These are phyloP conservation scores for Ophiostoma angusticollis DNA, from an alignment of 2,329 filamentous ascomycete genomes.

Conservation along the genomic window DNA sequence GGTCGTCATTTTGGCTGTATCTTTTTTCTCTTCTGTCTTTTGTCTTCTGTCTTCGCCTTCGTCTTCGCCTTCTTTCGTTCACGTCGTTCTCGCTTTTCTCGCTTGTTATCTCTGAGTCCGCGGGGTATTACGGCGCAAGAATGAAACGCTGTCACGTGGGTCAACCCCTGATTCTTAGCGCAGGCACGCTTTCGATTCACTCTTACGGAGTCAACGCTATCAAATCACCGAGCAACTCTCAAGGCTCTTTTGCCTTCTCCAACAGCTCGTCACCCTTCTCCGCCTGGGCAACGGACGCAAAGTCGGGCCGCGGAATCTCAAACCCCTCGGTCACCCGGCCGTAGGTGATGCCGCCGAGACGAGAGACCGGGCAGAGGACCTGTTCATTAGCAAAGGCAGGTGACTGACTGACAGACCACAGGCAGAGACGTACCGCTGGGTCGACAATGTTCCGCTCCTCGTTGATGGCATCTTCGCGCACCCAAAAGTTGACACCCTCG, in stretches of 20 bases:
- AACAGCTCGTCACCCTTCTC: constrained; percentile 19
- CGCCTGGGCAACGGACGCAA: constrained; percentile 29
- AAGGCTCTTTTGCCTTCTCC: constrained; percentile 6
- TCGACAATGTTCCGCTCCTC: constrained; percentile 63
- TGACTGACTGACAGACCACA: not conserved
- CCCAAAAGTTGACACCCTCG: constrained; percentile 82
- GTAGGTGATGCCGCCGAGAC: constrained; percentile 81
- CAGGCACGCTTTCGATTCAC: no score
- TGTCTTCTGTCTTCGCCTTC: not conserved
- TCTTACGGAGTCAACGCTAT: no score
- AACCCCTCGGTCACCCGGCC: constrained; percentile 54
- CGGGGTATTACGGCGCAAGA: no score
- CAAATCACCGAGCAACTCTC: no score
- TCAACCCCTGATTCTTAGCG: no score
- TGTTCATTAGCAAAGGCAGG: constrained; percentile 18
- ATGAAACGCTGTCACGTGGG: no score
- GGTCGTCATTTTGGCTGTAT: constrained; percentile 17
- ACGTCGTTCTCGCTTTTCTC: not conserved
- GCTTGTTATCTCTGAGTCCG: no score
- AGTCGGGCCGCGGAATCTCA: constrained; percentile 56
- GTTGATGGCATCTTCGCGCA: constrained; percentile 75
- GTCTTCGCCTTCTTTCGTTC: not conserved
- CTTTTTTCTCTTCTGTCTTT: not conserved
- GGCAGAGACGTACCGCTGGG: constrained; percentile 39
- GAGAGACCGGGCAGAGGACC: constrained; percentile 61